Percentiles rank a stretch among this genome's conserved stretches.
Evolutionary conservation across 2,329 filamentous ascomycete genomes (phyloP).

Genomic region (Tolypocladium tropicale): DNA sequence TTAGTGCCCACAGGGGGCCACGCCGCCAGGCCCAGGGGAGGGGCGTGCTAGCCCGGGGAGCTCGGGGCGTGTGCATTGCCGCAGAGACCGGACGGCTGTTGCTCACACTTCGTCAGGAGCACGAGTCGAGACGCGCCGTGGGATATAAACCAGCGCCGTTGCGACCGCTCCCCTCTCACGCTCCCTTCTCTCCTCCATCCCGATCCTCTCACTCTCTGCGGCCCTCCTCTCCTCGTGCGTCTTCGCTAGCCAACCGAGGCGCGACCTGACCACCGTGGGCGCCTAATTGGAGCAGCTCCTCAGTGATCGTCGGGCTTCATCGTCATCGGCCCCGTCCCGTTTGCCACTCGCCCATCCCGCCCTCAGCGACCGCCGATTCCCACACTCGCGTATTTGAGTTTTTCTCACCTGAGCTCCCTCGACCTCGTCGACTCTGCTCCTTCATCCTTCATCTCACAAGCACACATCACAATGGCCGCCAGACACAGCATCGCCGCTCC

Average conservation of each 20-base stretch:
- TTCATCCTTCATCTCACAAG: neutral
- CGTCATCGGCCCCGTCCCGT: neutral
- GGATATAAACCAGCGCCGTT: neutral
- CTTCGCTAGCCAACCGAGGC: no score
- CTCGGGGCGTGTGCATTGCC: neutral
- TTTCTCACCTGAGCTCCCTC: neutral
- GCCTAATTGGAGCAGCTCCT: neutral
- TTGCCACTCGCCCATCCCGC: neutral
- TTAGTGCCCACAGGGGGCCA: neutral
- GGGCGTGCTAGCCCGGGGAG: neutral
- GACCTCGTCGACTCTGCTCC: neutral
- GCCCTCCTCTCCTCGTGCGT: no score
- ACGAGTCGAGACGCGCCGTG: no score
- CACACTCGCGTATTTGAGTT: neutral
- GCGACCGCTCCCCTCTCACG: neutral
- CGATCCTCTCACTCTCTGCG: neutral
- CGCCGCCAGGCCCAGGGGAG: neutral
- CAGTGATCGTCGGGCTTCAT: neutral
- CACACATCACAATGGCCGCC: constrained; percentile 8
- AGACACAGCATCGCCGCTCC: constrained; percentile 12
- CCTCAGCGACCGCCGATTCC: neutral
- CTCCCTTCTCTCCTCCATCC: neutral
- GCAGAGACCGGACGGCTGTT: no score
- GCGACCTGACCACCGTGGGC: neutral
- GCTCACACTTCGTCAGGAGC: no score